These are phyloP conservation scores for Oldenlandia corymbosa DNA, from an alignment of 257 asterid species.

Conservation along the genomic window DNA sequence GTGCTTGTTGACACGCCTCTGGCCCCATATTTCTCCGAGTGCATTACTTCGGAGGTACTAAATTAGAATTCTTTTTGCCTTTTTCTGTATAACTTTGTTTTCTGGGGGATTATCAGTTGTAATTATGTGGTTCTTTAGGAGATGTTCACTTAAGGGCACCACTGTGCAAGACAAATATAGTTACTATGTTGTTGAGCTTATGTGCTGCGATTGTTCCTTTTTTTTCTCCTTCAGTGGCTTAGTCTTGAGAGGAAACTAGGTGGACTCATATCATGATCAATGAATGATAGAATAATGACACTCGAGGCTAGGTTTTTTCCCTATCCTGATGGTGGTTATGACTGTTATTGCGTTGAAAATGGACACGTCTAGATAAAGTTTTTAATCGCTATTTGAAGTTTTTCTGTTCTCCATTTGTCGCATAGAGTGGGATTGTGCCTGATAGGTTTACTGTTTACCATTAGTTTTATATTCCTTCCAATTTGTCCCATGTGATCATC, in stretches of 20 bases:
- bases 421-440: not conserved
- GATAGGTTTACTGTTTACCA: not conserved
- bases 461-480: not conserved
- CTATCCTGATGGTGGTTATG: not conserved
- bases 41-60: slow-evolving; percentile 85
- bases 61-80: slow-evolving; percentile 5
- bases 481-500: not conserved
- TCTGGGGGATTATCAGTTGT: not conserved
- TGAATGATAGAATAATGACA: not conserved
- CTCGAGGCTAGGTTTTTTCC: not conserved
- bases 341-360: not conserved
- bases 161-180: no score
- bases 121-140: not conserved
- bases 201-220: not conserved
- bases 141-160: no score
- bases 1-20: slow-evolving; percentile 95
- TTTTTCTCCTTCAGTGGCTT: not conserved
- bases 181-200: not conserved
- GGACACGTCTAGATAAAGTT: not conserved
- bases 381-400: not conserved
- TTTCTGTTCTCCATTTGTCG: not conserved
- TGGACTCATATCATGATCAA: not conserved
- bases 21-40: slow-evolving; percentile 94
- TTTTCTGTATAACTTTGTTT: not conserved
- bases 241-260: not conserved